These are phyloP conservation scores for Aspergillus floridensis DNA, from an alignment of 2,329 filamentous ascomycete species.

Conservation along the genomic window DNA sequence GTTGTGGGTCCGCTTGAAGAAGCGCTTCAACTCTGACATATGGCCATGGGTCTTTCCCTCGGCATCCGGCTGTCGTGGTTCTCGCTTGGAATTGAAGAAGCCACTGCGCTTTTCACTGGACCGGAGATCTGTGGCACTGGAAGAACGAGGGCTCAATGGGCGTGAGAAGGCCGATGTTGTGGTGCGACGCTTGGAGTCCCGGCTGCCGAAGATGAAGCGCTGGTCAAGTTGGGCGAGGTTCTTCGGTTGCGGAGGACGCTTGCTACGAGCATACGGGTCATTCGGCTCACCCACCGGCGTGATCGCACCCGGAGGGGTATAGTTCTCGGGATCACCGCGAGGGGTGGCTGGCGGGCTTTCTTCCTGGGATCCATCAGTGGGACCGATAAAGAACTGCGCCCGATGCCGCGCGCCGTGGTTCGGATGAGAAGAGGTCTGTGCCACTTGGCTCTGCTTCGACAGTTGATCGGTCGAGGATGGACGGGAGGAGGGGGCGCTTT, in stretches of 20 bases:
- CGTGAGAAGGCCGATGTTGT: constrained; percentile 50
- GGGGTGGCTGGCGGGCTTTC: constrained; percentile 62
- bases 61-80: constrained; percentile 50
- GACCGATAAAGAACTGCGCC: constrained; percentile 57
- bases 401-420: constrained; percentile 49
- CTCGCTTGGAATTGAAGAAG: constrained; percentile 56
- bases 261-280: constrained; percentile 83
- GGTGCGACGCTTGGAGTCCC: constrained; percentile 66
- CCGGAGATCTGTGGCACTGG: constrained; percentile 42
- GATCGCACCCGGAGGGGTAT: constrained; percentile 66
- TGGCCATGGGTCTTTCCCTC: constrained; percentile 62
- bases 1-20: constrained; percentile 77
- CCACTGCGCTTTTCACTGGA: constrained; percentile 52
- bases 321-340: constrained; percentile 41
- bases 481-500: constrained; percentile 40
- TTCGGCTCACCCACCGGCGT: constrained; percentile 76
- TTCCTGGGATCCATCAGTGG: constrained; percentile 54
- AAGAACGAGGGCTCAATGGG: constrained; percentile 46
- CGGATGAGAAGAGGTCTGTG: constrained; percentile 44
- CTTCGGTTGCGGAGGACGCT: constrained; percentile 67
- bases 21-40: constrained; percentile 94
- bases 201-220: constrained; percentile 77
- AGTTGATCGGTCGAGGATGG: constrained; percentile 42
- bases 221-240: constrained; percentile 69
- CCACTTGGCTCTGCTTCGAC: constrained; percentile 44